A percentile compares a stretch with the other conserved stretches of the same genome.
phyloP scores from a whole-genome alignment of 2,329 filamentous ascomycete genomes.

The Xylaria sp. region DNA sequence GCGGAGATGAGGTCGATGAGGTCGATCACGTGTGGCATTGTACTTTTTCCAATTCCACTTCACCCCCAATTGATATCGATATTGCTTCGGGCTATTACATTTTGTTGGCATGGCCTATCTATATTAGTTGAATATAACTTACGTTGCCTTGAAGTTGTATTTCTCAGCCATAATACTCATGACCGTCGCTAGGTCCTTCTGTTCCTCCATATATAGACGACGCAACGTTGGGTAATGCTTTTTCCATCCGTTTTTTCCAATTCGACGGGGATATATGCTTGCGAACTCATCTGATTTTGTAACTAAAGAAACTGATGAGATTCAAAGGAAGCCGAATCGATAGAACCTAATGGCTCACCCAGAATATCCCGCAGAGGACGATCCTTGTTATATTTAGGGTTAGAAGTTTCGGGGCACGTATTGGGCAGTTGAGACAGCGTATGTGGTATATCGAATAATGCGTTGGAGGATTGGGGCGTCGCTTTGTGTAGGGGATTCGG shows the following conservation, averaged over 20 bases:
- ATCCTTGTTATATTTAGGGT: neutral
- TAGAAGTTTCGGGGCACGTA: too few species aligned
- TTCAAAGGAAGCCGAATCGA: neutral
- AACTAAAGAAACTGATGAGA: neutral
- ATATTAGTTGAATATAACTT: neutral
- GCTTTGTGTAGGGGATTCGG: neutral
- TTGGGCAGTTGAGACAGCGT: too few species aligned
- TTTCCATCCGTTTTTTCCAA: neutral
- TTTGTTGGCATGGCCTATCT: neutral
- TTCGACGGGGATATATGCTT: neutral
- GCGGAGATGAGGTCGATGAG: too few species aligned
- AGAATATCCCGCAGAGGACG: neutral
- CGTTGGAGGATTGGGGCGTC: too few species aligned
- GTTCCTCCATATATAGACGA: neutral
- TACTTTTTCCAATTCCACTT: neutral
- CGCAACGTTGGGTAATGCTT: neutral
- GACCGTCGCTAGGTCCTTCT: neutral
- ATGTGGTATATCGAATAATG: too few species aligned
- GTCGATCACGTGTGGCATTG: neutral
- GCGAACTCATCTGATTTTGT: neutral
- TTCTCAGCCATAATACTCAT: neutral
- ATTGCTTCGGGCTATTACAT: neutral
- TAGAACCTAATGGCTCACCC: neutral
- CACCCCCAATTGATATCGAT: neutral
- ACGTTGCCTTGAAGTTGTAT: neutral